Percentiles rank a stretch among this genome's conserved stretches.
Conservation (phyloP, 257 asterid species). For the Solanum appendiculatum region DNA sequence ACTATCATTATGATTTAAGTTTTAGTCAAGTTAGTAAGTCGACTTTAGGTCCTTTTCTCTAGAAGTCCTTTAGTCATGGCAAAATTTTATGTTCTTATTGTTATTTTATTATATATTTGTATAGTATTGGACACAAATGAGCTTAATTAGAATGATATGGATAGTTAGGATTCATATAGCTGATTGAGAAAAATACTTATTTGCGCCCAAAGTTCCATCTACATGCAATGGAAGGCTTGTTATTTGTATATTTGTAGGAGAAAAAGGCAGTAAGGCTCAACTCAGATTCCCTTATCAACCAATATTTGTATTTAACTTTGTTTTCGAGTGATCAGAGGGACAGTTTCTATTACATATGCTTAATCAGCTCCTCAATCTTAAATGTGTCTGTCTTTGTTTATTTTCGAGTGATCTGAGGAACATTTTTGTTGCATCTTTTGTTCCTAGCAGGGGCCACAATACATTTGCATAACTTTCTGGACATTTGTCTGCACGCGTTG, state of each 20-base stretch:
- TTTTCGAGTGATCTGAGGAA: background rate
- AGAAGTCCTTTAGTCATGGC: background rate
- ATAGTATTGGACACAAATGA: background rate
- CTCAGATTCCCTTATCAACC: background rate
- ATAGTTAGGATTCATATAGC: background rate
- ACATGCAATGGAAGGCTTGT: background rate
- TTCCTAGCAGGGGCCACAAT: constrained; percentile 81
- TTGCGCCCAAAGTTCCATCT: background rate
- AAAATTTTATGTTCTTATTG: background rate
- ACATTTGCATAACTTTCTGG: constrained; percentile 88
- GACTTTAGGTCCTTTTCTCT: background rate
- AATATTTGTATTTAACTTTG: background rate
- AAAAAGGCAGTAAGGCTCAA: background rate
- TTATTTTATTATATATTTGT: background rate
- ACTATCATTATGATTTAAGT: background rate
- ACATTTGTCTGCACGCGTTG: constrained; percentile 88
- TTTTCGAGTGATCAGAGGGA: background rate
- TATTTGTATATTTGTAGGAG: background rate
- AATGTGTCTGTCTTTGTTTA: background rate
- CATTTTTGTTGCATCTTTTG: background rate
- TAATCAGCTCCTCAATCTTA: background rate
- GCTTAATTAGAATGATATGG: background rate
- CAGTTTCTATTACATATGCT: background rate
- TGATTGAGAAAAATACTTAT: background rate
- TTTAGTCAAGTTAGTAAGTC: background rate